phyloP scores from a whole-genome alignment of 208 protist genomes.

The Trichomonas tenax region DNA sequence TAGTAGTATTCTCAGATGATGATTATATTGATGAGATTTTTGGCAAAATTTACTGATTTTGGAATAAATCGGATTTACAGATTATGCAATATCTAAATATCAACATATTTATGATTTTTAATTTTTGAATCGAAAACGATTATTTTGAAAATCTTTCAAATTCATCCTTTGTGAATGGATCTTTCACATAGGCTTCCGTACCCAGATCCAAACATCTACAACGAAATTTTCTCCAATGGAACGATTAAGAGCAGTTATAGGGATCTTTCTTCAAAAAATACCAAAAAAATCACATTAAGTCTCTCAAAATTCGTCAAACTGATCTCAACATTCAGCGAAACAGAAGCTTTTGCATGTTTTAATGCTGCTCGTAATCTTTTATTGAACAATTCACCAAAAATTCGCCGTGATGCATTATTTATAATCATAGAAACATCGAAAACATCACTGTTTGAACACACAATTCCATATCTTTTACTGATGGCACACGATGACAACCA shows the following conservation, averaged over 20 bases:
- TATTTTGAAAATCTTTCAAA: not conserved
- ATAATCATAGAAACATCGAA: not conserved
- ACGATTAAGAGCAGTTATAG: not conserved
- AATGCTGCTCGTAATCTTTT: not conserved
- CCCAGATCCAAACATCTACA: not conserved
- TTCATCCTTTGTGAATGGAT: not conserved
- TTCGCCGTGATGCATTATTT: not conserved
- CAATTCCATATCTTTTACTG: not conserved
- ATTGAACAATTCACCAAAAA: not conserved
- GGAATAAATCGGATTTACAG: too few relatives aligned
- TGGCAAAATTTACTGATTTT: too few relatives aligned
- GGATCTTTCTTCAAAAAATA: not conserved
- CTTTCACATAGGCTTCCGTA: not conserved
- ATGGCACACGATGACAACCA: not conserved
- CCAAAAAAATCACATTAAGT: not conserved
- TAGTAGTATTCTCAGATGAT: too few relatives aligned
- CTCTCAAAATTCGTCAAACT: not conserved
- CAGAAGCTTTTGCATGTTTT: not conserved
- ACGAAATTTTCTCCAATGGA: not conserved
- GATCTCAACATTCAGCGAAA: not conserved
- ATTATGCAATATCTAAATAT: too few relatives aligned
- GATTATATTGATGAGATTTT: too few relatives aligned
- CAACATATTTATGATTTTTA: not conserved
- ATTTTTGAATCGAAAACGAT: not conserved
- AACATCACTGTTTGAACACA: not conserved